Conservation (phyloP, 441 rosid genomes). For the Francoa sonchifolia region DNA sequence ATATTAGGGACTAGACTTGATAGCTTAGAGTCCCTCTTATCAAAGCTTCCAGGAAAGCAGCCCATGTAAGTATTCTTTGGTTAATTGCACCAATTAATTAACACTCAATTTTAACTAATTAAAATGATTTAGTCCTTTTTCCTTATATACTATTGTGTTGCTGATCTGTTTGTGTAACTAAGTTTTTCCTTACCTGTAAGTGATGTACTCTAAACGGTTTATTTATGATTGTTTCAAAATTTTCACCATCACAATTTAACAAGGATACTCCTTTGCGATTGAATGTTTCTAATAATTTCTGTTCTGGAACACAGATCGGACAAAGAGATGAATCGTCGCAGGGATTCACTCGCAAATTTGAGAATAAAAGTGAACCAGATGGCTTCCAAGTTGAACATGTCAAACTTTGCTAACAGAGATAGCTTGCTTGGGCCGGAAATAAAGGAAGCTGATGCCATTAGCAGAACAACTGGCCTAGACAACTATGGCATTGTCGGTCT, state of each 20-base stretch:
- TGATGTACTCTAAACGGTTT: too few relatives aligned
- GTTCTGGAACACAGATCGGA: constrained; percentile 46
- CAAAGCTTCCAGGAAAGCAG: constrained; percentile 61
- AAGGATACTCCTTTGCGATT: too few relatives aligned
- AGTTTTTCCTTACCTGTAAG: too few relatives aligned
- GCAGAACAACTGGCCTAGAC: constrained; percentile 60
- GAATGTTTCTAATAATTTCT: neutral
- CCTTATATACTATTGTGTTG: too few relatives aligned
- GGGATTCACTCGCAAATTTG: constrained; percentile 64
- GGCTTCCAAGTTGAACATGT: constrained; percentile 78
- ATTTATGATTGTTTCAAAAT: too few relatives aligned
- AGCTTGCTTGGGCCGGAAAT: constrained; percentile 79
- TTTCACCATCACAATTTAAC: too few relatives aligned
- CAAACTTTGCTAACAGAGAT: constrained; percentile 73
- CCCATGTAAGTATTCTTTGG: constrained; percentile 41
- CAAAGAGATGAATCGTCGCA: constrained; percentile 87
- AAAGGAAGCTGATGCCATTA: constrained; percentile 47
- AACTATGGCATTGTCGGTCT: constrained; percentile 77
- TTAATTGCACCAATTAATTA: constrained; percentile 4
- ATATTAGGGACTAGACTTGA: constrained; percentile 74
- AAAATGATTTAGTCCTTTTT: too few relatives aligned
- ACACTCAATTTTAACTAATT: too few relatives aligned
- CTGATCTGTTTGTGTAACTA: too few relatives aligned
- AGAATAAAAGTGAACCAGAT: constrained; percentile 66
- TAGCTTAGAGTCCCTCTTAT: constrained; percentile 56